Conservation (phyloP, 331 rosid species). For the Malus hybrid region DNA sequence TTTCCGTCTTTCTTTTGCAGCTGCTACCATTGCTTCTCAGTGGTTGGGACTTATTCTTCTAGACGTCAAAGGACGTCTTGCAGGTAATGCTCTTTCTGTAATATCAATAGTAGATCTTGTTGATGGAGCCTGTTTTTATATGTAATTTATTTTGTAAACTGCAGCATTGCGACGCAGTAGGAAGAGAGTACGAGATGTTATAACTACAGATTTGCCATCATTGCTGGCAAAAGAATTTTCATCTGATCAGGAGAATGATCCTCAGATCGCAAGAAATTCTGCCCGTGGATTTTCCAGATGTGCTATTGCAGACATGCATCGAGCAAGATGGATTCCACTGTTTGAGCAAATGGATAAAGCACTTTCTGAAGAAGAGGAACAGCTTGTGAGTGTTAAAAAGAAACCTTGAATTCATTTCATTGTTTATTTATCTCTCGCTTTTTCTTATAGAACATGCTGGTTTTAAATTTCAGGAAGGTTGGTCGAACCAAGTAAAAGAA, state of each 20-base stretch:
- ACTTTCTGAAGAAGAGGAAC: constrained; percentile 88
- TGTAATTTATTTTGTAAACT: constrained; percentile 18
- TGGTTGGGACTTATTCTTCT: constrained; percentile 90
- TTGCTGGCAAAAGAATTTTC: constrained; percentile 66
- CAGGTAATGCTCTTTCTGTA: constrained; percentile 37
- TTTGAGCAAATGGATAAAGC: constrained; percentile 85
- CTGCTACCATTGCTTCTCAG: constrained; percentile 93
- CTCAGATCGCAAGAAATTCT: constrained; percentile 17
- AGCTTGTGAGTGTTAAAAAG: constrained; percentile 54
- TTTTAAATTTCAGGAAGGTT: constrained; percentile 65
- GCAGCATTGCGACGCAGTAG: constrained; percentile 81
- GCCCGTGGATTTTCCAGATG: constrained; percentile 25
- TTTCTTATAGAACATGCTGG: not conserved
- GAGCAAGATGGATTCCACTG: constrained; percentile 63
- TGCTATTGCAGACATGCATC: constrained; percentile 66
- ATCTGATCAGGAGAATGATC: constrained; percentile 38
- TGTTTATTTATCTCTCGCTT: not conserved
- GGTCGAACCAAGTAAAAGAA: constrained; percentile 88
- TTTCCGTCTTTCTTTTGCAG: constrained; percentile 40
- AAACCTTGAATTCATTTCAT: not conserved
- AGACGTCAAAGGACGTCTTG: constrained; percentile 87
- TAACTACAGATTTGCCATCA: constrained; percentile 74
- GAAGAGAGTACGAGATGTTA: constrained; percentile 73
- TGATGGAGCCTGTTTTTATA: not conserved
- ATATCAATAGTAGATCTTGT: constrained; percentile 4